Evolutionary conservation across 352 stramenopile species (phyloP).

Genomic region (Globisporangium cederbergense): DNA sequence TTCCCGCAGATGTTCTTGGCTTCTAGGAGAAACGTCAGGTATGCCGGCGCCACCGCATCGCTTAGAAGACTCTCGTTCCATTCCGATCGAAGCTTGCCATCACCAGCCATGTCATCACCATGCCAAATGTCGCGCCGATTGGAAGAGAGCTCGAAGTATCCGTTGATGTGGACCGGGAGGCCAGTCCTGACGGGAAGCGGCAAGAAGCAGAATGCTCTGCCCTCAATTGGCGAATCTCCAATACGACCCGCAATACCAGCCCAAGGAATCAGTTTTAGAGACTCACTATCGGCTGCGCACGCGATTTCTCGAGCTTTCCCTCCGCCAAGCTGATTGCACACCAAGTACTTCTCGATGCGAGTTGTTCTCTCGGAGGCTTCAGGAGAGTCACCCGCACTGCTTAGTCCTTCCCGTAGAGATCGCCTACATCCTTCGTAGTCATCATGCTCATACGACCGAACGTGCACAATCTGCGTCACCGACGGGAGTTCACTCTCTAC

Average conservation of each 20-base stretch:
- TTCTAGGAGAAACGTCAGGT: conserved; percentile 61
- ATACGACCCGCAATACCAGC: conserved; percentile 82
- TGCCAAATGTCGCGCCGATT: conserved; percentile 85
- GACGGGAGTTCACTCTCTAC: conserved; percentile 45
- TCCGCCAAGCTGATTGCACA: conserved; percentile 88
- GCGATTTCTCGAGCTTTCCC: conserved; percentile 75
- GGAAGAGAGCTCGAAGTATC: conserved; percentile 92
- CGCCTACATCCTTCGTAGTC: conserved; percentile 6
- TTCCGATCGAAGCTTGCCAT: conserved; percentile 73
- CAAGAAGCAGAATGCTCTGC: conserved; percentile 90
- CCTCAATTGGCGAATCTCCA: conserved; percentile 37
- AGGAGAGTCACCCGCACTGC: neutral
- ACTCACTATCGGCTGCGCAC: conserved; percentile 55
- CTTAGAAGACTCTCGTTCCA: conserved; percentile 69
- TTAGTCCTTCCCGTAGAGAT: neutral
- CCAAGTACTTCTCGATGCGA: conserved; percentile 50
- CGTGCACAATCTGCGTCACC: conserved; percentile 53
- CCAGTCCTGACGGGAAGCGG: conserved; percentile 88
- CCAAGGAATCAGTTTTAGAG: conserved; percentile 88
- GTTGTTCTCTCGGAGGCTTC: conserved; percentile 5
- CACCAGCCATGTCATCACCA: conserved; percentile 76
- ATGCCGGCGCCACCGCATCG: conserved; percentile 75
- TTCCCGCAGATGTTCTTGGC: conserved; percentile 39
- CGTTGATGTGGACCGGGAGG: conserved; percentile 90
- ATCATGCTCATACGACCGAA: conserved; percentile 35